Evolutionary conservation across 768 basidiomycete species (phyloP).

Genomic region (Clitopilus hobsonii): DNA sequence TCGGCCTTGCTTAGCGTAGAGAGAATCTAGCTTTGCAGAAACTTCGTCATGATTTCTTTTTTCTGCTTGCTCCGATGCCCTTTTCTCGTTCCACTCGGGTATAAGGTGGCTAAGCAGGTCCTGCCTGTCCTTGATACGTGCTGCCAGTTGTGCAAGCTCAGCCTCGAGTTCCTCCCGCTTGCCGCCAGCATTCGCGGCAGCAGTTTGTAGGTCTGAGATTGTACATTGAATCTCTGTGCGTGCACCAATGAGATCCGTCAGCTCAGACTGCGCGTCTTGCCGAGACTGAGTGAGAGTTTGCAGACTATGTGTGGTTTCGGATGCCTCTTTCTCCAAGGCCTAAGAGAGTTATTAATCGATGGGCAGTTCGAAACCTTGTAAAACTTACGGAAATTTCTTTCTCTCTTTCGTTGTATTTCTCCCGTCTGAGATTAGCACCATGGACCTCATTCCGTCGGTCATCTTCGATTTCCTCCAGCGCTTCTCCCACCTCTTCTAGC

Average conservation of each 20-base stretch:
- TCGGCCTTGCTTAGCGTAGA: slow-evolving; percentile 91
- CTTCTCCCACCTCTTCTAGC: slow-evolving; percentile 80
- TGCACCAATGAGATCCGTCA: slow-evolving; percentile 80
- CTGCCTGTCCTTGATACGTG: slow-evolving; percentile 62
- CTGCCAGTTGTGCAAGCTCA: slow-evolving; percentile 60
- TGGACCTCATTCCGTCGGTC: slow-evolving; percentile 82
- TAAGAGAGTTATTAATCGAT: slow-evolving; percentile 22
- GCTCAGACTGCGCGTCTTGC: slow-evolving; percentile 74
- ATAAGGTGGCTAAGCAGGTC: slow-evolving; percentile 52
- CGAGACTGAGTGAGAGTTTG: slow-evolving; percentile 69
- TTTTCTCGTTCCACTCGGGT: slow-evolving; percentile 67
- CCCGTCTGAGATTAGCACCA: slow-evolving; percentile 73
- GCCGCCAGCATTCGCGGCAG: slow-evolving; percentile 60
- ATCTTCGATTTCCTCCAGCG: slow-evolving; percentile 80
- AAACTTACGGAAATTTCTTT: slow-evolving; percentile 80
- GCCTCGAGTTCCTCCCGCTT: slow-evolving; percentile 56
- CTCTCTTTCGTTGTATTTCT: slow-evolving; percentile 80
- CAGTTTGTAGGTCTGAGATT: slow-evolving; percentile 69
- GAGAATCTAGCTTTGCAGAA: slow-evolving; percentile 60
- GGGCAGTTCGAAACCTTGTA: slow-evolving; percentile 1
- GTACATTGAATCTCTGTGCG: slow-evolving; percentile 85
- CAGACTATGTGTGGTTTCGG: slow-evolving; percentile 62
- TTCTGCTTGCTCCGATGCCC: slow-evolving; percentile 46
- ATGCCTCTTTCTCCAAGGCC: slow-evolving; percentile 71
- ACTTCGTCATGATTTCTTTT: slow-evolving; percentile 71